A percentile compares a stretch with the other conserved stretches of the same genome.
phyloP scores from a whole-genome alignment of 306 rosid species.

The Datisca glomerata region DNA sequence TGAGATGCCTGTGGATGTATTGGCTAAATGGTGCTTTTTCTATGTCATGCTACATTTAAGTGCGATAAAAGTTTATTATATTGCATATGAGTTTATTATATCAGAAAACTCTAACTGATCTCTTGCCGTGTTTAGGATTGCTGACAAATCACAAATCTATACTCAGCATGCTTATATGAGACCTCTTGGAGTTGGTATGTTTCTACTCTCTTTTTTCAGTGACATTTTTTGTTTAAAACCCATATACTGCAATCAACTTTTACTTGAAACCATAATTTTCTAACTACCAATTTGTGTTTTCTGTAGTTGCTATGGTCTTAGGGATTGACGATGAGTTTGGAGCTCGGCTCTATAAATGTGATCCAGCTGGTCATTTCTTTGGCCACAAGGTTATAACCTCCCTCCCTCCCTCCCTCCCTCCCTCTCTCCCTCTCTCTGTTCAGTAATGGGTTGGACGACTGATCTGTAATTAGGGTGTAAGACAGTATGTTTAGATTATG shows the following conservation, averaged over 20 bases:
- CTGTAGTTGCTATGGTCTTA: slow-evolving; percentile 88
- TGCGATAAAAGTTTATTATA: background rate
- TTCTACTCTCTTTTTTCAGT: too few species aligned
- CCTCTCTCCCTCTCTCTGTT: too few species aligned
- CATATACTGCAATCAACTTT: background rate
- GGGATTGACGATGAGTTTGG: slow-evolving; percentile 89
- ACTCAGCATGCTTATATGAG: slow-evolving; percentile 99
- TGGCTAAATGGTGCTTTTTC: slow-evolving; percentile 64
- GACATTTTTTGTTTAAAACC: too few species aligned
- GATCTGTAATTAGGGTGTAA: too few species aligned
- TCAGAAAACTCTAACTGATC: too few species aligned
- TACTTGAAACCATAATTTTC: too few species aligned
- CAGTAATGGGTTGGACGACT: too few species aligned
- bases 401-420: too few species aligned
- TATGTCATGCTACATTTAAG: background rate
- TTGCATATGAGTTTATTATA: background rate
- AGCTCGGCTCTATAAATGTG: slow-evolving; percentile 85
- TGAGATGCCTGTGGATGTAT: slow-evolving; percentile 90
- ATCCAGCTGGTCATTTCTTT: slow-evolving; percentile 97
- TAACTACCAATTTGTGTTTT: slow-evolving; percentile 15
- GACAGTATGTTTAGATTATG: too few species aligned
- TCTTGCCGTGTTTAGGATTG: slow-evolving; percentile 52
- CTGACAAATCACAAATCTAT: slow-evolving; percentile 95
- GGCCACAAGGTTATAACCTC: slow-evolving; percentile 99
- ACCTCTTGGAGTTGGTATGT: slow-evolving; percentile 95